Conservation (phyloP, 805 yeast species). For the Nakazawaea ambrosiae region DNA sequence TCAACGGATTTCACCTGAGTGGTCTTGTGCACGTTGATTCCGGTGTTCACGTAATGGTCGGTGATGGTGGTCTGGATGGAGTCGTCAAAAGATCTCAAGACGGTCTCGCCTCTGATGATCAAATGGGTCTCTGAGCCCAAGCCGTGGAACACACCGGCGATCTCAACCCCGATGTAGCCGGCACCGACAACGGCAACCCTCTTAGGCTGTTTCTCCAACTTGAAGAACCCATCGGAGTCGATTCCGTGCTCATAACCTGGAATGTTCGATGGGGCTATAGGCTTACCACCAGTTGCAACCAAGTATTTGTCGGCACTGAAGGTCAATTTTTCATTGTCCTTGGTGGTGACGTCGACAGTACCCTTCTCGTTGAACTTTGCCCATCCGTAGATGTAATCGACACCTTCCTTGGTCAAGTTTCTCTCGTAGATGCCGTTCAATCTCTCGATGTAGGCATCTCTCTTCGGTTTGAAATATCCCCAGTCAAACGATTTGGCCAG, state of each 20-base stretch:
- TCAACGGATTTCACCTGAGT: constrained; percentile 44
- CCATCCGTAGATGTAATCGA: constrained; percentile 79
- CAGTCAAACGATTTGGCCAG: constrained; percentile 67
- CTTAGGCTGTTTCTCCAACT: constrained; percentile 76
- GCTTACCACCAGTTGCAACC: constrained; percentile 91
- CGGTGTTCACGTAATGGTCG: constrained; percentile 71
- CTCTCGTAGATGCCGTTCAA: constrained; percentile 91
- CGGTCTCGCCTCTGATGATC: constrained; percentile 86
- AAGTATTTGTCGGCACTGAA: constrained; percentile 79
- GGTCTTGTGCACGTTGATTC: constrained; percentile 72
- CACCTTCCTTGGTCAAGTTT: constrained; percentile 83
- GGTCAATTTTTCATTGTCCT: constrained; percentile 42
- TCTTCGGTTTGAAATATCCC: constrained; percentile 72
- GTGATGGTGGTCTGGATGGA: constrained; percentile 75
- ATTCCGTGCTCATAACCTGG: constrained; percentile 82
- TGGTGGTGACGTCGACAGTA: constrained; percentile 69
- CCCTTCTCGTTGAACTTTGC: constrained; percentile 70
- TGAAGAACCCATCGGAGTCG: constrained; percentile 88
- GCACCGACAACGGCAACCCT: constrained; percentile 95
- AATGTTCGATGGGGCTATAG: constrained; percentile 60
- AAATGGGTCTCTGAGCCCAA: constrained; percentile 82
- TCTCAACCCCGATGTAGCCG: constrained; percentile 94
- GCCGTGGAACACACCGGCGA: constrained; percentile 89
- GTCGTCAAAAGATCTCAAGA: constrained; percentile 82
- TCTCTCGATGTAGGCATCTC: constrained; percentile 86